A percentile compares a stretch with the other conserved stretches of the same genome.
Conservation (phyloP, 2,329 filamentous ascomycete genomes). For the Fusarium newnesense region DNA sequence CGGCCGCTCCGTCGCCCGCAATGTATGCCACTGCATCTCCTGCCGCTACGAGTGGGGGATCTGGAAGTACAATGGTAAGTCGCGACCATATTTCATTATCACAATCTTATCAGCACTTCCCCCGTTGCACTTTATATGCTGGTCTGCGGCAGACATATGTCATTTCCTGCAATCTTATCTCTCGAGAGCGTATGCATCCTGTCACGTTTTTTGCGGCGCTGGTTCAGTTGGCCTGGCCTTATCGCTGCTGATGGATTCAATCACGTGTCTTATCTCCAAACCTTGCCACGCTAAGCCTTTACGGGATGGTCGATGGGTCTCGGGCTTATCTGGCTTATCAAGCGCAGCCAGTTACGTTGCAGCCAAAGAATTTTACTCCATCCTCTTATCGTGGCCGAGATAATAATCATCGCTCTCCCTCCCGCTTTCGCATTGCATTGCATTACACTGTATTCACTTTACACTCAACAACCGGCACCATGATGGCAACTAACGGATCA, state of each 20-base stretch:
- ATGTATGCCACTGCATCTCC: slow-evolving; percentile 50
- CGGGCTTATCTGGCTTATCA: slow-evolving; percentile 52
- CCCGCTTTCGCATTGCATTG: slow-evolving; percentile 36
- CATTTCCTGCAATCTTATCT: slow-evolving; percentile 26
- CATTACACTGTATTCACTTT: slow-evolving; percentile 32
- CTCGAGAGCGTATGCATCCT: slow-evolving; percentile 10
- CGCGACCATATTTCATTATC: slow-evolving; percentile 16
- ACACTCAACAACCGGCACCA: slow-evolving; percentile 50
- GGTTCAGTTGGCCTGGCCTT: slow-evolving; percentile 21
- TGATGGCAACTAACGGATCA: slow-evolving; percentile 68
- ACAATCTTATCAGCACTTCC: slow-evolving; percentile 9
- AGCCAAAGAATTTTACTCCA: slow-evolving; percentile 50
- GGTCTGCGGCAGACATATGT: background rate
- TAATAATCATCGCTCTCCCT: slow-evolving; percentile 48
- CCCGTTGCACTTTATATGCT: slow-evolving; percentile 11
- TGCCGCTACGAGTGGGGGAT: slow-evolving; percentile 53
- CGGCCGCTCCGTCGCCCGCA: slow-evolving; percentile 34
- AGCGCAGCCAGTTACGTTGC: slow-evolving; percentile 40
- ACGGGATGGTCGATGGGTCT: slow-evolving; percentile 29
- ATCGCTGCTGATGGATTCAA: slow-evolving; percentile 36
- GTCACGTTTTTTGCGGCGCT: slow-evolving; percentile 15
- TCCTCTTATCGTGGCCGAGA: slow-evolving; percentile 54
- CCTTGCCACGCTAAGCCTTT: slow-evolving; percentile 35
- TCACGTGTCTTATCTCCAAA: slow-evolving; percentile 48
- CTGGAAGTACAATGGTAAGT: slow-evolving; percentile 55